A percentile compares a stretch with the other conserved stretches of the same genome.
These are phyloP conservation scores for Pugionium cornutum DNA, from an alignment of 345 rosid genomes.

Conservation along the genomic window DNA sequence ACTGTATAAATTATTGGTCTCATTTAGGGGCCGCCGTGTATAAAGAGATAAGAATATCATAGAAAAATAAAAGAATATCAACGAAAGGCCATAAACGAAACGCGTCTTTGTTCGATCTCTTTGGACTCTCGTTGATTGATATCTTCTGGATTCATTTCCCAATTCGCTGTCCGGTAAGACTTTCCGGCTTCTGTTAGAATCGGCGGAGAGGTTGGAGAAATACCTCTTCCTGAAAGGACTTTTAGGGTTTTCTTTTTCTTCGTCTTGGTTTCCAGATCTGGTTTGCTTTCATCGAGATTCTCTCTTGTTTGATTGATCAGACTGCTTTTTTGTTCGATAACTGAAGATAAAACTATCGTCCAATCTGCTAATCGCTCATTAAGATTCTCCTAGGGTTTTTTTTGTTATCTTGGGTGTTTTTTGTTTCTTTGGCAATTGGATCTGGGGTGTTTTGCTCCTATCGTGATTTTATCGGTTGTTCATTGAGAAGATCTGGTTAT, in stretches of 20 bases:
- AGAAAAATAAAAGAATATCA: not conserved
- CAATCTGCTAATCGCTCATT: constrained; percentile 10
- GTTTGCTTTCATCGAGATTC: constrained; percentile 27
- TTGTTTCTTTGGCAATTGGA: constrained; percentile 10
- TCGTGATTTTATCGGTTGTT: constrained; percentile 36
- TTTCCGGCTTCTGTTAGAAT: constrained; percentile 39
- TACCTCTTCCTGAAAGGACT: constrained; percentile 9
- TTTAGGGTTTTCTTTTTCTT: constrained; percentile 41
- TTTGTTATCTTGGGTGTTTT: not conserved
- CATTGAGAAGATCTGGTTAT: constrained; percentile 61
- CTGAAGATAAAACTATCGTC: constrained; percentile 8
- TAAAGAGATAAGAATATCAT: not conserved
- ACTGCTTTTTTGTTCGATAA: not conserved
- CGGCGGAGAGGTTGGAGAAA: constrained; percentile 42
- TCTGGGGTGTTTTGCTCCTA: not conserved
- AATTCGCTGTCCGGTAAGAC: constrained; percentile 46
- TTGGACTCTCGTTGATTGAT: constrained; percentile 9
- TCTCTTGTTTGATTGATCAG: constrained; percentile 27
- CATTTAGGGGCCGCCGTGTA: not conserved
- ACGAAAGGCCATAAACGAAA: constrained; percentile 10
- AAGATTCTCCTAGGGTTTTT: constrained; percentile 17
- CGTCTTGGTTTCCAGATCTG: constrained; percentile 20
- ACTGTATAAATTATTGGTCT: not conserved
- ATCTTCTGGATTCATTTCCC: constrained; percentile 20
- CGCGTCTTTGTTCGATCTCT: constrained; percentile 8